phyloP scores from a whole-genome alignment of 1,139 yeast species.

The Magnusiomyces fungicola region DNA sequence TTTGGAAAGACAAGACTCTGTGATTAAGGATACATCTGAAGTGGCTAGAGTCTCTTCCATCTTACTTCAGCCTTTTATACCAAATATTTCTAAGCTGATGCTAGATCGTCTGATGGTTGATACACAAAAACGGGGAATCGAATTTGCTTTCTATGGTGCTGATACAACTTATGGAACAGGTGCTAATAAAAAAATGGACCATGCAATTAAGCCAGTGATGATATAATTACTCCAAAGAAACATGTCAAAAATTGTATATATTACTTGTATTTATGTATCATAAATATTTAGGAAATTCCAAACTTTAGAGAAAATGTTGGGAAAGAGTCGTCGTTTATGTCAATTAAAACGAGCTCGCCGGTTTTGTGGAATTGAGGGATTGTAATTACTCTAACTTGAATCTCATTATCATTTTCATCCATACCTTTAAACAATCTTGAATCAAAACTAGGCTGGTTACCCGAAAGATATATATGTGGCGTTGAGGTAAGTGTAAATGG shows the following conservation, averaged over 20 bases:
- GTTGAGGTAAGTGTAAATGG: conserved; percentile 72
- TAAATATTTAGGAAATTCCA: no score
- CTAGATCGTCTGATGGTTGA: conserved; percentile 58
- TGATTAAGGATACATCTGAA: conserved; percentile 63
- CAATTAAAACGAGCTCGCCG: conserved; percentile 62
- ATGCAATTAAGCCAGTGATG: conserved; percentile 23
- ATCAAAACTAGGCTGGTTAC: conserved; percentile 64
- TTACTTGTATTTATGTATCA: no score
- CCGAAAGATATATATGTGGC: conserved; percentile 83
- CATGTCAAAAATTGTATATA: no score
- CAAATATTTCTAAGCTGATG: conserved; percentile 49
- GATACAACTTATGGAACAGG: conserved; percentile 44
- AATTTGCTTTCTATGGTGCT: conserved; percentile 40
- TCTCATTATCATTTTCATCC: conserved; percentile 27
- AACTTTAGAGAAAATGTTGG: conserved; percentile 10
- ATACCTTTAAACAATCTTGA: conserved; percentile 35
- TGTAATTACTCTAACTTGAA: conserved; percentile 47
- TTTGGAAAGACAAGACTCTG: conserved; percentile 31
- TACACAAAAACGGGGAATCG: conserved; percentile 35
- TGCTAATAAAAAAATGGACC: conserved; percentile 38
- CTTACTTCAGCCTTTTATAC: conserved; percentile 64
- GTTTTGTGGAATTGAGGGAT: conserved; percentile 64
- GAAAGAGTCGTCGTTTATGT: conserved; percentile 36
- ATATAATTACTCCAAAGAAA: no score
- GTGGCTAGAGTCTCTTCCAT: conserved; percentile 61